Percentiles rank a stretch among this genome's conserved stretches.
Conservation (phyloP, 2,329 filamentous ascomycete species). For the Aspergillus tanneri region DNA sequence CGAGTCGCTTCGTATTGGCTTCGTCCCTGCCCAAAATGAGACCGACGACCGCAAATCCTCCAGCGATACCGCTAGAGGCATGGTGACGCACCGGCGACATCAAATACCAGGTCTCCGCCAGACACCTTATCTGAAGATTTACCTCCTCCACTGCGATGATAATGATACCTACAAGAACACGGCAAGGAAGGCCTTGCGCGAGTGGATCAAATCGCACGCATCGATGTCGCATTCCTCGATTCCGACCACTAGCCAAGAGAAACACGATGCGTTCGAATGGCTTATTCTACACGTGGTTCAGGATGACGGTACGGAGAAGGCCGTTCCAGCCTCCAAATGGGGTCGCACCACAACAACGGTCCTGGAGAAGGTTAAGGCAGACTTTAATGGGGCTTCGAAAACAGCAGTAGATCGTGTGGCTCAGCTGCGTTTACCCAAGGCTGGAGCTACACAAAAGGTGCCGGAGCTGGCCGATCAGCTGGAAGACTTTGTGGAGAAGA, state of each 20-base stretch:
- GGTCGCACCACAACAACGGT: slow-evolving; percentile 76
- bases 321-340: slow-evolving; percentile 67
- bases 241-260: slow-evolving; percentile 68
- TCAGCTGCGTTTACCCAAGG: slow-evolving; percentile 72
- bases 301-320: slow-evolving; percentile 67
- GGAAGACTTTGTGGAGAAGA: slow-evolving; percentile 77
- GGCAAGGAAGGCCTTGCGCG: slow-evolving; percentile 73
- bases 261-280: slow-evolving; percentile 96
- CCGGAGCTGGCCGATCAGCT: slow-evolving; percentile 80
- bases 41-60: slow-evolving; percentile 35
- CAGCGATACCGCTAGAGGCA: slow-evolving; percentile 37
- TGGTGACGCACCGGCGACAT: slow-evolving; percentile 64
- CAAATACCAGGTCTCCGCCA: slow-evolving; percentile 92
- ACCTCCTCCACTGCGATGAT: slow-evolving; percentile 89
- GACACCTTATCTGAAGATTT: slow-evolving; percentile 90
- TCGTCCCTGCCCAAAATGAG: slow-evolving; percentile 63
- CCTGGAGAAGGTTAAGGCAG: slow-evolving; percentile 81
- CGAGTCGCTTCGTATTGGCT: slow-evolving; percentile 84
- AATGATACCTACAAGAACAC: slow-evolving; percentile 87
- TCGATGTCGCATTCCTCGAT: slow-evolving; percentile 52
- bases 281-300: slow-evolving; percentile 91
- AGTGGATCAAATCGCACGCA: slow-evolving; percentile 84
- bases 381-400: slow-evolving; percentile 82
- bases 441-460: slow-evolving; percentile 59
- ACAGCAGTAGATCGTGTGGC: slow-evolving; percentile 72